Base-by-base conservation (phyloP, 2,329 filamentous ascomycete species). In the Cordyceps pruinosa region DNA sequence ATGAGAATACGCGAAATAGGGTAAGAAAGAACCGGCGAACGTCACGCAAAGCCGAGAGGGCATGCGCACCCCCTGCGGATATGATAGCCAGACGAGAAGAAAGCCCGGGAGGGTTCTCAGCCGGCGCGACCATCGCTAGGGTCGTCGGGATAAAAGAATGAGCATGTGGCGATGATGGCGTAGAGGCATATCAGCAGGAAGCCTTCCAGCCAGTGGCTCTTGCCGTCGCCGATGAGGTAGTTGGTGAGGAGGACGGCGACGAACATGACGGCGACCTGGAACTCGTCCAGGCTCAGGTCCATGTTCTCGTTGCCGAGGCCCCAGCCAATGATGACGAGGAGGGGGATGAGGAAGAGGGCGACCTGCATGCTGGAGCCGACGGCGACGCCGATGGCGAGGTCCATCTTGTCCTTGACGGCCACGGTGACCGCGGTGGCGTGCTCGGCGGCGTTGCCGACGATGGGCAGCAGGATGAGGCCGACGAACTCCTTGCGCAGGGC, bases 211-310 rank as follows among this genome's bases (percentile, higher is more conserved):
- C 89, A 94, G 64, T 93, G 90, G 61, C 86, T 91, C 69, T 90
- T 84, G 30, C 90, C 90, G 64, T 95, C 90, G 21, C 86, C 79
- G 49, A 95, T 90, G 44, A 96, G 73, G 68, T 95, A 96, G 68
- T 95, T 96, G 58, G 28, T 88, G 34, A 96, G 79, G 42, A 96
- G 82, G 0, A 90, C 89, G 2, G 89, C 85, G 13, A 94, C 88
- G 64, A 96, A 95, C 41, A 96, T 75, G 41, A 88, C 86, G 23
- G 91, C 87, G 15, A 96, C 86, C 73, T 96, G 90, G 76, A 97
- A 97, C 1, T 85, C 85, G 67, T 95, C 90, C 68, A 96, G 94
- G 69, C 87, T 87, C 5, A 96, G 80, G 21, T 85, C 89, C 89
- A 93, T 93, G 1, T 84, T 78, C 60, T 86, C 84, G 60, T 81